Evolutionary conservation across 2,329 filamentous ascomycete genomes (phyloP).

Genomic region (Botrytis sinoallii): DNA sequence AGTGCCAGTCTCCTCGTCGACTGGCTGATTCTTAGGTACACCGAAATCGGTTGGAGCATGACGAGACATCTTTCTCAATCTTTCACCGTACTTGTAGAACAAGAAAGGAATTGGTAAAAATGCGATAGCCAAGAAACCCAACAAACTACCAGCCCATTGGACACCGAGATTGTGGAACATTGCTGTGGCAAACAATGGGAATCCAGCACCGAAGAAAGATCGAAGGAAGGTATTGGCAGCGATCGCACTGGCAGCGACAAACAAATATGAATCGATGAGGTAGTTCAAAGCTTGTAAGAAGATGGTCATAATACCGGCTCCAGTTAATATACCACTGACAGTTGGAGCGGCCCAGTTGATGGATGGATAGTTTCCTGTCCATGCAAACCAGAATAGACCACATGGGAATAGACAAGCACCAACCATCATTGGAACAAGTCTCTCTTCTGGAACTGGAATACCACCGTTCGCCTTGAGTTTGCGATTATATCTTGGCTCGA

Average conservation of each 20-base stretch:
- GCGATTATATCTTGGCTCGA: conserved; percentile 62
- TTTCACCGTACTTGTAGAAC: conserved; percentile 52
- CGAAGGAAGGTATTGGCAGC: conserved; percentile 29
- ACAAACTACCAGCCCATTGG: conserved; percentile 41
- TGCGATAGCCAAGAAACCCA: conserved; percentile 42
- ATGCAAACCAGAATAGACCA: conserved; percentile 41
- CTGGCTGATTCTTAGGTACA: neutral
- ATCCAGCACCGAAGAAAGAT: conserved; percentile 26
- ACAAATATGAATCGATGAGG: conserved; percentile 26
- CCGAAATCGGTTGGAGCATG: conserved; percentile 19
- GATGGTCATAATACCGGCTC: conserved; percentile 57
- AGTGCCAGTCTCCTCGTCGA: conserved; percentile 9
- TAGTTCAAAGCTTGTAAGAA: conserved; percentile 44
- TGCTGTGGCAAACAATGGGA: conserved; percentile 38
- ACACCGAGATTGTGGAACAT: conserved; percentile 41
- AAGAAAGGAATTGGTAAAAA: conserved; percentile 45
- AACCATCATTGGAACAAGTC: conserved; percentile 43
- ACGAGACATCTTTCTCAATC: conserved; percentile 45
- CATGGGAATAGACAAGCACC: conserved; percentile 40
- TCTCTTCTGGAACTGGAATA: conserved; percentile 38
- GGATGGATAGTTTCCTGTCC: conserved; percentile 39
- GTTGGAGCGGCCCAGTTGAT: conserved; percentile 39
- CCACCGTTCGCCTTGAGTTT: conserved; percentile 35
- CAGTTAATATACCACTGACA: conserved; percentile 49
- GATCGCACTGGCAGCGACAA: conserved; percentile 28